Conservation (phyloP, 768 basidiomycete species). For the Harrya chromipes region DNA sequence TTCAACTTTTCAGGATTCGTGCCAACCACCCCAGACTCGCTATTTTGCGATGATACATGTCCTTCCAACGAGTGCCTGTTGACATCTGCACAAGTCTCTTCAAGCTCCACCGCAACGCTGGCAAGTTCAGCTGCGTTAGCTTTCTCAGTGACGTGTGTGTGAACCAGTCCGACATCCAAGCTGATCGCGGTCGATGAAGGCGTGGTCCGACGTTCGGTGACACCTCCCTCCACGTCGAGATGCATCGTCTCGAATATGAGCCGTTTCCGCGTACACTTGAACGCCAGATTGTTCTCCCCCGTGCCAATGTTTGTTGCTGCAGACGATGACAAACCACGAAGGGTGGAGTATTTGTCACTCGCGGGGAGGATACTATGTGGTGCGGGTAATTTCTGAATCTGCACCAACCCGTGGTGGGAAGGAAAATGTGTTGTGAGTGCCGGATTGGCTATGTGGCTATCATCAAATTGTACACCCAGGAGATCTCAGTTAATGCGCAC, state of each 20-base stretch:
- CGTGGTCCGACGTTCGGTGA: conserved; percentile 69
- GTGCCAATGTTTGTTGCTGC: conserved; percentile 51
- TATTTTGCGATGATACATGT: conserved; percentile 7
- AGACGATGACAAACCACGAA: conserved; percentile 73
- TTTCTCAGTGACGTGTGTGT: conserved; percentile 16
- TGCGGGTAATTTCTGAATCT: conserved; percentile 72
- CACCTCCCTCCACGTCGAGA: conserved; percentile 82
- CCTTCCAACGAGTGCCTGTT: conserved; percentile 3
- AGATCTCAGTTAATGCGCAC: conserved; percentile 40
- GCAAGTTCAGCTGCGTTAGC: conserved; percentile 27
- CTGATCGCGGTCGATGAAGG: conserved; percentile 34
- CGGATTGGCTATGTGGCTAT: conserved; percentile 60
- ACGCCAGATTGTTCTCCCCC: conserved; percentile 96
- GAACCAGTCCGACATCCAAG: conserved; percentile 16
- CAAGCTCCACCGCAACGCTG: conserved; percentile 44
- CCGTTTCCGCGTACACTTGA: conserved; percentile 86
- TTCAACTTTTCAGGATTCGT: conserved; percentile 30
- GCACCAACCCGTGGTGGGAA: conserved; percentile 81
- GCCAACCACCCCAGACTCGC: conserved; percentile 2
- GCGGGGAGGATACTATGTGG: conserved; percentile 71
- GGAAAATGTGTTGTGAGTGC: conserved; percentile 71
- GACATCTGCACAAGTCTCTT: conserved; percentile 23
- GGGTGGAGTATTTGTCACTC: conserved; percentile 76
- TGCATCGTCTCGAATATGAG: conserved; percentile 91
- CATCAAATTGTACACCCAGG: conserved; percentile 2